Evolutionary conservation across 1,284 basidiomycete genomes (phyloP), one percentile per base, ranked within the genome.

Genomic region (Marasmius oreades): DNA sequence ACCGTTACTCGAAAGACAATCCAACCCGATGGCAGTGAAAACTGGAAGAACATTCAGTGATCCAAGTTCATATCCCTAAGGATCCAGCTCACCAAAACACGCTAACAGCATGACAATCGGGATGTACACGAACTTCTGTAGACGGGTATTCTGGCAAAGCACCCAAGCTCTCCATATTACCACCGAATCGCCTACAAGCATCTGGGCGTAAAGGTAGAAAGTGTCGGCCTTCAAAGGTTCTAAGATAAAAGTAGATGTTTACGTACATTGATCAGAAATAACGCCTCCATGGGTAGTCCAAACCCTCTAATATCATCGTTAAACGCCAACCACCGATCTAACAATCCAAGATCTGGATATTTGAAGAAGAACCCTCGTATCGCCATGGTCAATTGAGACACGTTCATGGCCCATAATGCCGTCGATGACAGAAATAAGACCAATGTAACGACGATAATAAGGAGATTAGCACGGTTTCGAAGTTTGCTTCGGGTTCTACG

Each of bases 141-240:
- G 34, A 16, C 42, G 33, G 39, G 34, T 31, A 12, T 33, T 28
- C 11, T 48, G 18, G 20, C 52, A 57, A 14, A 57, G 33, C 1
- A 44, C 45, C 52, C 52, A 53, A 1, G 56, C 56, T 2, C 56
- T 28, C 56, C 56, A 57, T n/a, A 57, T 51, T 5, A 57, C 56
- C n/a, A 57, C 46, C 2, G 44, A 31, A 24, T 57, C 56, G 8
- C 56, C 56, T 5, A 57, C 18, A 20, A 57, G n/a, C 56, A 57
- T 57, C 56, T 57, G 22, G 7, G 23, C 8, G 18, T n/a, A 11
- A 7, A 2, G 20, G 39, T 16, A 42, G 39, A 20, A 16, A n/a
- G 7, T 16, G 16, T 11, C 7, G 39, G 39, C 16, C 16, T 42
- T 16, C 11, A 42, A n/a, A 42, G 39, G 14, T 1, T n/a, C 8